Conservation (phyloP, 371 early-diverging fungal species). For the Mucor saturninus region DNA sequence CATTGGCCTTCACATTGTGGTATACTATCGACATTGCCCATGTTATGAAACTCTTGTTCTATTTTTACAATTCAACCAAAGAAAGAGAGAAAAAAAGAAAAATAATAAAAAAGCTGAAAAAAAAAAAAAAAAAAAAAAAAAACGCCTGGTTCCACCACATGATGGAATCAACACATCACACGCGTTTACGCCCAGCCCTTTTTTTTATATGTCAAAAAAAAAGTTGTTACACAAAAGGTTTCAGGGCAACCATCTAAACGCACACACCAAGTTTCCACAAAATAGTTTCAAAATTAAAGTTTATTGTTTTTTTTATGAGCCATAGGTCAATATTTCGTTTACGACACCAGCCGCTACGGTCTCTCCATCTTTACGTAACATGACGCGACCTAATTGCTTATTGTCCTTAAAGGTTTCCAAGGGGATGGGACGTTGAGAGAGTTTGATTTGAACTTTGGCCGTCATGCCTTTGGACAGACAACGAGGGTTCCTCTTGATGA, state of each 20-base stretch:
- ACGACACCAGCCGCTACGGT: slow-evolving; percentile 95
- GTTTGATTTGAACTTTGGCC: slow-evolving; percentile 82
- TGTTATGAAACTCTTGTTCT: background rate
- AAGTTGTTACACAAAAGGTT: background rate
- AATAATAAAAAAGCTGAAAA: slow-evolving; percentile 1
- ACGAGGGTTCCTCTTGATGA: slow-evolving; percentile 84
- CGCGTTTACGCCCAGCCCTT: background rate
- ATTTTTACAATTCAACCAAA: background rate
- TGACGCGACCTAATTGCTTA: slow-evolving; percentile 89
- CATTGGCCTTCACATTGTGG: slow-evolving; percentile 11
- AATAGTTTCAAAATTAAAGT: background rate
- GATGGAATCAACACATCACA: slow-evolving; percentile 5
- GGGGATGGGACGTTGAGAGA: slow-evolving; percentile 75
- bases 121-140: background rate
- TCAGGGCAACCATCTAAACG: background rate
- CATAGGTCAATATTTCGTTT: slow-evolving; percentile 57
- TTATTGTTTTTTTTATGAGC: slow-evolving; percentile 26
- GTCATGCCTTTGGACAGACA: slow-evolving; percentile 78
- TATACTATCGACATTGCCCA: slow-evolving; percentile 33
- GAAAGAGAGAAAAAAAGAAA: slow-evolving; percentile 9
- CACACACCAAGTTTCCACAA: too few relatives aligned
- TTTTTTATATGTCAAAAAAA: background rate
- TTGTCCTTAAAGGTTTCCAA: slow-evolving; percentile 83
- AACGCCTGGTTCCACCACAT: slow-evolving; percentile 16
- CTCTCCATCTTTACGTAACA: slow-evolving; percentile 83